These are phyloP conservation scores for Begonia loranthoides DNA, from an alignment of 306 rosid species.

Conservation along the genomic window DNA sequence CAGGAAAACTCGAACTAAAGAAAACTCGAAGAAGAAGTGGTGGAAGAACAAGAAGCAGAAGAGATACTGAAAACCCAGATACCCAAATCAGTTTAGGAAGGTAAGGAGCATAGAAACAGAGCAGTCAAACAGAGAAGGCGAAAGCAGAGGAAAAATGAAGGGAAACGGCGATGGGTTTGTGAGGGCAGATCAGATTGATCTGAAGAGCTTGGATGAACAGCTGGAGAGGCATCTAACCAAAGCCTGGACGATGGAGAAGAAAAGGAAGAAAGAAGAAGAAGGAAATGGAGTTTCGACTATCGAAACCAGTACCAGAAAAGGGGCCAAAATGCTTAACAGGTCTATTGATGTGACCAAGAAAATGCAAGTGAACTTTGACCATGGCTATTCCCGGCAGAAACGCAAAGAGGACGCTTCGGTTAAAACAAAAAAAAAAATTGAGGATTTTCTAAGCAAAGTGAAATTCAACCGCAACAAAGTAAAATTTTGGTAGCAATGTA, in stretches of 20 bases:
- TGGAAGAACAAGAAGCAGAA: not conserved
- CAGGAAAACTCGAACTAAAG: conserved; percentile 13
- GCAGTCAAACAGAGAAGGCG: not conserved
- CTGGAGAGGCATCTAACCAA: conserved; percentile 75
- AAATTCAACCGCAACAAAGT: too few species aligned
- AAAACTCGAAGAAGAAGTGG: not conserved
- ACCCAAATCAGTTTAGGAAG: not conserved
- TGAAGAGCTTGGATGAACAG: conserved; percentile 93
- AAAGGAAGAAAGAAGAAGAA: conserved; percentile 36
- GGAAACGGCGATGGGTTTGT: conserved; percentile 79
- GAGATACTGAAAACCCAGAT: conserved; percentile 7
- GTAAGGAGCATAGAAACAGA: not conserved
- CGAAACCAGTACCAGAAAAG: conserved; percentile 4
- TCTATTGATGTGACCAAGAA: too few species aligned
- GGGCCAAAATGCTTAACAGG: conserved; percentile 10
- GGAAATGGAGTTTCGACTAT: conserved; percentile 6
- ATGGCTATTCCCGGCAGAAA: too few species aligned
- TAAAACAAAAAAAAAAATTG: too few species aligned
- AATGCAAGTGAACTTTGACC: too few species aligned
- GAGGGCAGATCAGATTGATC: conserved; percentile 98
- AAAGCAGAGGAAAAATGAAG: conserved; percentile 33
- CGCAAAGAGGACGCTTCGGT: too few species aligned
- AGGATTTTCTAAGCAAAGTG: too few species aligned
- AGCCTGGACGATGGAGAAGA: conserved; percentile 70
- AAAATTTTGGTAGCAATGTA: too few species aligned